These are phyloP conservation scores for Metarhizium humberi DNA, from an alignment of 2,329 filamentous ascomycete species.

Conservation along the genomic window DNA sequence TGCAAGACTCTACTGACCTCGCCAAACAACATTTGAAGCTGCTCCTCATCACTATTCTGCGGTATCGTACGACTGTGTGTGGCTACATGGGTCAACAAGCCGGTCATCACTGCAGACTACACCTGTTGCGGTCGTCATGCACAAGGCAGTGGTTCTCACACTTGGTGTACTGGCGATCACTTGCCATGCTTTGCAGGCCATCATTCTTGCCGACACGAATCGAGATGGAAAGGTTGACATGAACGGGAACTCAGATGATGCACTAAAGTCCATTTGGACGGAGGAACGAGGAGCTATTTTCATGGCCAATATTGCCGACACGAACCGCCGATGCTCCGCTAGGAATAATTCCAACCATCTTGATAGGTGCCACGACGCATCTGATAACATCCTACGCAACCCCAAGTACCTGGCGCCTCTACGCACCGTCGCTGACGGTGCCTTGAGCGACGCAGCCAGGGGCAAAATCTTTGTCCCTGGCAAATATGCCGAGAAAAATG, in stretches of 20 bases:
- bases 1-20: too few species aligned
- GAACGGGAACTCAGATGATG: conserved; percentile 11
- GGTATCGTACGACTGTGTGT: too few species aligned
- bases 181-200: conserved; percentile 1
- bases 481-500: conserved; percentile 7
- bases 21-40: too few species aligned
- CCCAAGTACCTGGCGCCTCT: conserved; percentile 23
- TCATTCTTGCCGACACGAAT: conserved; percentile 24
- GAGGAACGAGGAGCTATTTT: conserved; percentile 22
- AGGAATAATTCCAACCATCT: conserved; percentile 10
- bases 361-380: conserved; percentile 25
- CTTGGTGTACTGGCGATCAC: background rate
- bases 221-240: conserved; percentile 23
- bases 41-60: too few species aligned
- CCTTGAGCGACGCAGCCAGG: conserved; percentile 9
- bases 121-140: background rate
- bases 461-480: conserved; percentile 11
- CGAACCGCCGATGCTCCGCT: conserved; percentile 18
- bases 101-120: too few species aligned
- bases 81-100: too few species aligned
- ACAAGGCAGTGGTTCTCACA: background rate
- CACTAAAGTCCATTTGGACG: conserved; percentile 16
- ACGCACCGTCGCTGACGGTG: conserved; percentile 17
- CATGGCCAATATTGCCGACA: conserved; percentile 27
- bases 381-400: conserved; percentile 20